Base-by-base conservation (phyloP, 768 basidiomycete genomes). In the Kwoniella sp. region DNA sequence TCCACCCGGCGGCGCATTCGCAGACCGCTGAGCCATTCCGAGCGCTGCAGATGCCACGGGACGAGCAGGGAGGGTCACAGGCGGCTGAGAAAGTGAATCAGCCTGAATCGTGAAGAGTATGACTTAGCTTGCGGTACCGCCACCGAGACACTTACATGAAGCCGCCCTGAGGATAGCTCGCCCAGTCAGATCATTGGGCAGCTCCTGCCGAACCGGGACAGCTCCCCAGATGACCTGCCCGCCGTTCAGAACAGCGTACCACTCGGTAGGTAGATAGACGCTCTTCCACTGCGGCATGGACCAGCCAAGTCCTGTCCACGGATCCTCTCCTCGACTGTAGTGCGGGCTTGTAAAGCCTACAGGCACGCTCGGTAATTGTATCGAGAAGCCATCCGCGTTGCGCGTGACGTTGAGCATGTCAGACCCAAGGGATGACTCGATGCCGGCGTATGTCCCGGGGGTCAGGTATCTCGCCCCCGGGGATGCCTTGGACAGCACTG, bases 1-100 rank as follows among this genome's bases (percentile, higher is more conserved):
- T 53, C 66, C 67, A 73, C 3, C 72, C 72, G 1, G 59, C 40
- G 15, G 29, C 20, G 41, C 71, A 73, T 3, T 22, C 12, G 48
- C 71, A 73, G 25, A 50, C 59, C 0, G 34, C 37, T 10, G 26
- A 25, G 10, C 46, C 25, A 28, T 27, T 47, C 20, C 33, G 28
- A n/a, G 29, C 12, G 14, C 45, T 53, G 42, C 71, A 73, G 1
- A 57, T 33, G 1, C 71, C 67, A 20, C 58, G 54, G 8, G 60
- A 49, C 0, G 61, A 57, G 41, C 71, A 73, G 26, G 69, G 43
- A 1, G 67, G 62, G 37, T 63, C 42, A 40, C 71, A 73, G 3
- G 41, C 40, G 5, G 60, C 68, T 65, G 23, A 15, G 19, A 4
- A 14, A 39, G 2, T 32, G 32, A 36, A n/a, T n/a, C 14, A 36